Conservation (phyloP, 495 filamentous ascomycete genomes). For the Neurospora cerealis region DNA sequence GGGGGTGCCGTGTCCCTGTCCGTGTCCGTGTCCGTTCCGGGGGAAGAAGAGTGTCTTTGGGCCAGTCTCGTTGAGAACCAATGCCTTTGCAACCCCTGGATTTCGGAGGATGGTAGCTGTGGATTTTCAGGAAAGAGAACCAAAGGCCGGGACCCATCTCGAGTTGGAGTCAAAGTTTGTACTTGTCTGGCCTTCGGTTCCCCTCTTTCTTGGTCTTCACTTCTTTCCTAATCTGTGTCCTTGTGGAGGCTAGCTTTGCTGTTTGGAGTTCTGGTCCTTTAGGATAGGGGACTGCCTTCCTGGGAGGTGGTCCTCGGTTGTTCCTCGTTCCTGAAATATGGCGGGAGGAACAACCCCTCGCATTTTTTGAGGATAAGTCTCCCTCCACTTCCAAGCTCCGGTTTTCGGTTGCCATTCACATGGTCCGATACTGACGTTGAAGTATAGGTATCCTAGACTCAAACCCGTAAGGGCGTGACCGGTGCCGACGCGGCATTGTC, state of each 20-base stretch:
- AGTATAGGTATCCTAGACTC: not conserved
- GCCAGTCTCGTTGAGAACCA: slow-evolving; percentile 9
- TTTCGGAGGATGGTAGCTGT: slow-evolving; percentile 7
- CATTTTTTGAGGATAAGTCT: slow-evolving; percentile 56
- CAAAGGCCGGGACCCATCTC: slow-evolving; percentile 67
- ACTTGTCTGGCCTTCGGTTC: slow-evolving; percentile 57
- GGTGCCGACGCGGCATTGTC: not conserved
- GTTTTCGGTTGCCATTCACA: not conserved
- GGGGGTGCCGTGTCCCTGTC: not conserved
- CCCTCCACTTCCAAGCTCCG: slow-evolving; percentile 3
- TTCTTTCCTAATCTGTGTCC: slow-evolving; percentile 9
- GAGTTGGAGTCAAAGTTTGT: slow-evolving; percentile 94
- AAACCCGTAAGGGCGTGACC: not conserved
- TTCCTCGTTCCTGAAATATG: slow-evolving; percentile 26
- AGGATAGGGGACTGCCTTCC: slow-evolving; percentile 28
- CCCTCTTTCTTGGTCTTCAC: slow-evolving; percentile 8
- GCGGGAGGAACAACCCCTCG: slow-evolving; percentile 43
- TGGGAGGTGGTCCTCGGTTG: slow-evolving; percentile 35
- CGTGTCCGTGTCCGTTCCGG: not conserved
- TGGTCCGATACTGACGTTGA: not conserved
- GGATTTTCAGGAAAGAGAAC: not conserved
- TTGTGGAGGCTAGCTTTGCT: slow-evolving; percentile 14
- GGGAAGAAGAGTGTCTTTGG: not conserved
- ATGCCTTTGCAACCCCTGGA: slow-evolving; percentile 2
- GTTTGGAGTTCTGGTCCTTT: slow-evolving; percentile 7